phyloP scores from a whole-genome alignment of 495 filamentous ascomycete species.

The Penicillium psychrofluorescens region DNA sequence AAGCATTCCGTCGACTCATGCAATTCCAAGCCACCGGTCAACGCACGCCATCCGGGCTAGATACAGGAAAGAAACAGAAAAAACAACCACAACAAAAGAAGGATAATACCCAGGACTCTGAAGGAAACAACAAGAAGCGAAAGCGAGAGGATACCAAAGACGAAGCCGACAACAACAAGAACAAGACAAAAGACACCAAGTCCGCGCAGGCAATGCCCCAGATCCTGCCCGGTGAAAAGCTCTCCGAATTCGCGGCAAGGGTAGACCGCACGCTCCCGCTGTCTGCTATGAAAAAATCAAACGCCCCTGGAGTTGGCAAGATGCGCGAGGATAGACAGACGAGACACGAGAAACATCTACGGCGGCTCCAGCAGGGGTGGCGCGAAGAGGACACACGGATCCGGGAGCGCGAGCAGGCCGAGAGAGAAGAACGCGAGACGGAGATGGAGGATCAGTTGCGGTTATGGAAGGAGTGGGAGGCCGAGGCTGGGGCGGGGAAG shows the following conservation, averaged over 20 bases:
- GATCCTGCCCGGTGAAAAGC: conserved; percentile 73
- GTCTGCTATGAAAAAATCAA: conserved; percentile 44
- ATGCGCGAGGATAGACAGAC: conserved; percentile 55
- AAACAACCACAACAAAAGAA: too few relatives aligned
- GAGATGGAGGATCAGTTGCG: conserved; percentile 43
- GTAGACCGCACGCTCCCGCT: conserved; percentile 84
- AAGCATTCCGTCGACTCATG: conserved; percentile 79
- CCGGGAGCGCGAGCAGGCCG: conserved; percentile 58
- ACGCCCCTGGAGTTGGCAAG: conserved; percentile 25
- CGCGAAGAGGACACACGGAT: conserved; percentile 61
- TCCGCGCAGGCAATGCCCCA: conserved; percentile 39
- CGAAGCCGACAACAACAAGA: conserved; percentile 14
- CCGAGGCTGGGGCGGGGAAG: conserved; percentile 42
- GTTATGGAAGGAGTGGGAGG: conserved; percentile 43
- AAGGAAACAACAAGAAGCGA: conserved; percentile 39
- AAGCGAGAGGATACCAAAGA: conserved; percentile 21
- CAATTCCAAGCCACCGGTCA: conserved; percentile 49
- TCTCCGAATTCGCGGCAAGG: conserved; percentile 75
- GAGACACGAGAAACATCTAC: conserved; percentile 76
- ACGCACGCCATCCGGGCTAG: conserved; percentile 54
- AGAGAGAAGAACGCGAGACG: conserved; percentile 50
- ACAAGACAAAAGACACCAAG: conserved; percentile 4
- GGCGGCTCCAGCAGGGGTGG: conserved; percentile 75
- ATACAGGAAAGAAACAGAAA: conserved; percentile 42
- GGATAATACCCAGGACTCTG: conserved; percentile 19